Conservation (phyloP, 2,329 filamentous ascomycete genomes). For the Sporothrix protearum region DNA sequence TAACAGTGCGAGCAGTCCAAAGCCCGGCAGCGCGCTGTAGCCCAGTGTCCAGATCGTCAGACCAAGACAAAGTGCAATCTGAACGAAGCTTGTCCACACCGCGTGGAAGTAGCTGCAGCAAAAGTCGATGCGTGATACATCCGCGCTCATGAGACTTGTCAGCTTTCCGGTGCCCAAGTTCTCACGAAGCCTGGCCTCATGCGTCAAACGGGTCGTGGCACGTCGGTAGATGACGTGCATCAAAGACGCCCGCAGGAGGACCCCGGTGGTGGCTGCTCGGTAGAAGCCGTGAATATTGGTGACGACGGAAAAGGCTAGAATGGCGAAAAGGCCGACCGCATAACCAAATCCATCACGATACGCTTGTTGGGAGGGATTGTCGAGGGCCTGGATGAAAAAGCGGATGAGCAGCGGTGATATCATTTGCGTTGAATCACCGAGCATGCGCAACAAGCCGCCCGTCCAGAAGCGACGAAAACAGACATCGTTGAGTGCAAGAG, state of each 20-base stretch:
- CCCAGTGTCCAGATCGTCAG: conserved; percentile 31
- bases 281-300: conserved; percentile 34
- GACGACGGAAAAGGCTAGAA: conserved; percentile 32
- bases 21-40: conserved; percentile 33
- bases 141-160: conserved; percentile 36
- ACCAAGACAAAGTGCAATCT: conserved; percentile 34
- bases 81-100: conserved; percentile 35
- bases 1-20: conserved; percentile 31
- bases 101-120: conserved; percentile 36
- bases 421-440: conserved; percentile 32
- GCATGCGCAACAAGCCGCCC: conserved; percentile 32
- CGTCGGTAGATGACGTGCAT: conserved; percentile 28
- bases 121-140: conserved; percentile 35
- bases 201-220: conserved; percentile 29
- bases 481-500: conserved; percentile 34
- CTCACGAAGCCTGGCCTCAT: conserved; percentile 28
- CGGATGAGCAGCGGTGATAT: conserved; percentile 32
- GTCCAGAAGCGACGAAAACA: conserved; percentile 35
- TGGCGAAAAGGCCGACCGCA: conserved; percentile 30
- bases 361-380: conserved; percentile 29
- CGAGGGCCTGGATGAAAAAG: conserved; percentile 29
- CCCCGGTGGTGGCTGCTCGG: conserved; percentile 25
- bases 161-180: conserved; percentile 32
- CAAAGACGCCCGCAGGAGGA: conserved; percentile 17
- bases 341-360: conserved; percentile 31